Evolutionary conservation across 2,329 filamentous ascomycete species (phyloP).

Genomic region (Remersonia thermophila): DNA sequence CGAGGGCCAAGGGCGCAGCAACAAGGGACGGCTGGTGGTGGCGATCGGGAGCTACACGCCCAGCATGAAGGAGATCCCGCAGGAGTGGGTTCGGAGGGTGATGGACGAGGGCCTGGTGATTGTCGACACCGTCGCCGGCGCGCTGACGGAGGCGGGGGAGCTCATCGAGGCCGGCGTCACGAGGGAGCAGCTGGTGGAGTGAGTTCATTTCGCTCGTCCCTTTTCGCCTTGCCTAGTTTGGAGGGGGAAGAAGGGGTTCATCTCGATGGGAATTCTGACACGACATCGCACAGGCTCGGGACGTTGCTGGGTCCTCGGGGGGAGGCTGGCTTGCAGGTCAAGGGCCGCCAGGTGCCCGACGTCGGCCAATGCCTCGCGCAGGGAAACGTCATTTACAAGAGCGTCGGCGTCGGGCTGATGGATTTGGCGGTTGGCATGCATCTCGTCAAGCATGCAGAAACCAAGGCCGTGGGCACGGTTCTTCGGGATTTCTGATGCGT

Average conservation of each 20-base stretch:
- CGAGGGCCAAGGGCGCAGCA: no score
- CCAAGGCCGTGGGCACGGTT: conserved; percentile 44
- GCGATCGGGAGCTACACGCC: conserved; percentile 58
- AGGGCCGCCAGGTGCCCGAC: no score
- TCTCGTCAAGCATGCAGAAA: conserved; percentile 41
- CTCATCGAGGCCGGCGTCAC: conserved; percentile 64
- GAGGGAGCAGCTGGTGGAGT: conserved; percentile 70
- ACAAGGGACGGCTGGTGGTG: conserved; percentile 59
- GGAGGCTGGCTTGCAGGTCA: no score
- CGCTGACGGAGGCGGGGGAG: conserved; percentile 74
- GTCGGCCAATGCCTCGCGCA: no score
- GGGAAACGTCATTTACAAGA: conserved; percentile 58
- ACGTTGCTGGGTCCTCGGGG: no score
- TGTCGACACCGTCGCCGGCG: conserved; percentile 43
- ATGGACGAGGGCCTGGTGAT: conserved; percentile 41
- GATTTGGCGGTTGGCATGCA: conserved; percentile 50
- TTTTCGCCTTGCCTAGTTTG: neutral
- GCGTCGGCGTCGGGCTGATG: conserved; percentile 54
- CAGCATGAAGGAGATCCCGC: conserved; percentile 72
- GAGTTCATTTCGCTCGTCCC: conserved; percentile 19
- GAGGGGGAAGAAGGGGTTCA: neutral
- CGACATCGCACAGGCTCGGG: conserved; percentile 44
- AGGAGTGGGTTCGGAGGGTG: conserved; percentile 58
- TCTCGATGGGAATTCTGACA: neutral
- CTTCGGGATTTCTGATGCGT: no score